phyloP scores from a whole-genome alignment of 192 early-diverging fungal genomes.

The Coemansia sp. region DNA sequence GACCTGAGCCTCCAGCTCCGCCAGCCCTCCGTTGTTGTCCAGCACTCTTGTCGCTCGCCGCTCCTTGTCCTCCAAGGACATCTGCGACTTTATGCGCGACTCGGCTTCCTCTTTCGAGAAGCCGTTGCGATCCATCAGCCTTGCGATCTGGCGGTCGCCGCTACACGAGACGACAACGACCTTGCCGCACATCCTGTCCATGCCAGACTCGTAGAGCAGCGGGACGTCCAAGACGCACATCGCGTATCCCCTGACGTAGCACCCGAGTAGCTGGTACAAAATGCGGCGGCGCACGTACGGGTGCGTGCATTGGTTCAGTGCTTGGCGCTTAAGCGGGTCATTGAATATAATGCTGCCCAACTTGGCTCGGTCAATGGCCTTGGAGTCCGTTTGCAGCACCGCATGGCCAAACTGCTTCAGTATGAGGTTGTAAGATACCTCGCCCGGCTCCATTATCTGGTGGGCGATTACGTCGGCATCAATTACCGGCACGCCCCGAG shows the following conservation, averaged over 20 bases:
- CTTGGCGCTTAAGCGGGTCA: slow-evolving; percentile 68
- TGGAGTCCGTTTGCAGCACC: slow-evolving; percentile 59
- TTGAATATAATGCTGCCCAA: slow-evolving; percentile 82
- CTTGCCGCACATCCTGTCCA: slow-evolving; percentile 71
- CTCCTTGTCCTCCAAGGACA: slow-evolving; percentile 79
- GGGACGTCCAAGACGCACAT: slow-evolving; percentile 91
- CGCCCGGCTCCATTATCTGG: slow-evolving; percentile 79
- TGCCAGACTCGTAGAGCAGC: slow-evolving; percentile 85
- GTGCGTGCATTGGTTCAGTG: slow-evolving; percentile 86
- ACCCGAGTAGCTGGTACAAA: slow-evolving; percentile 63
- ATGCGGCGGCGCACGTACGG: slow-evolving; percentile 88
- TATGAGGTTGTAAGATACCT: slow-evolving; percentile 71
- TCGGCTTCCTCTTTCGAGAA: slow-evolving; percentile 59
- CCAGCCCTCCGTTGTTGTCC: slow-evolving; percentile 75
- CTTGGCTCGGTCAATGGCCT: slow-evolving; percentile 71
- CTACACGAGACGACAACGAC: slow-evolving; percentile 82
- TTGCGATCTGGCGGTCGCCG: slow-evolving; percentile 67
- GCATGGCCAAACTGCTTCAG: slow-evolving; percentile 76
- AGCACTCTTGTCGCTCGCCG: slow-evolving; percentile 80
- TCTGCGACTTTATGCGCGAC: slow-evolving; percentile 84
- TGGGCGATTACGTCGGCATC: slow-evolving; percentile 93
- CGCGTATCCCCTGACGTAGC: slow-evolving; percentile 70
- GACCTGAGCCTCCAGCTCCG: slow-evolving; percentile 42
- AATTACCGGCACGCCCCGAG: slow-evolving; percentile 72
- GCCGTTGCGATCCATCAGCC: slow-evolving; percentile 76